A percentile compares a stretch with the other conserved stretches of the same genome.
phyloP scores from a whole-genome alignment of 2,329 filamentous ascomycete species.

The Fusarium musae region DNA sequence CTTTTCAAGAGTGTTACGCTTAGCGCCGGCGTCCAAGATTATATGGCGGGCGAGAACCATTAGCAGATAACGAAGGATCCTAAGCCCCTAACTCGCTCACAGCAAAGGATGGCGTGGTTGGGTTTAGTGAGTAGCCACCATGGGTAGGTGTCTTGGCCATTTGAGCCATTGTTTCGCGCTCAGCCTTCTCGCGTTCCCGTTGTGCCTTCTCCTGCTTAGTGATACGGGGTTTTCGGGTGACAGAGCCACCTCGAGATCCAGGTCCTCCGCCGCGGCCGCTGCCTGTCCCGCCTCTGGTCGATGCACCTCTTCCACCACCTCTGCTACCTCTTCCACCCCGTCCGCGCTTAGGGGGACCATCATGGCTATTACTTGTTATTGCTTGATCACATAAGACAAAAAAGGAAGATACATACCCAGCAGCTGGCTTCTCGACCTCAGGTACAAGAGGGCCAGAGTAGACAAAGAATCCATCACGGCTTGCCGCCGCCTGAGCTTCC shows the following conservation, averaged over 20 bases:
- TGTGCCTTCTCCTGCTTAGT: constrained; percentile 87
- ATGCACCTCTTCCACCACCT: constrained; percentile 69
- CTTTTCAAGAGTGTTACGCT: neutral
- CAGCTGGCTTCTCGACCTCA: constrained; percentile 79
- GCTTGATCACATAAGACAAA: constrained; percentile 10
- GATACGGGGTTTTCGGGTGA: constrained; percentile 82
- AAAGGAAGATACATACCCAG: constrained; percentile 56
- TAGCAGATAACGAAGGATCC: neutral
- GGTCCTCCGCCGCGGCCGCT: constrained; percentile 64
- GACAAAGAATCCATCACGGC: constrained; percentile 97
- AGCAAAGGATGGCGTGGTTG: constrained; percentile 51
- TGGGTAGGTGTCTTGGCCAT: constrained; percentile 52
- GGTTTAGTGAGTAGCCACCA: constrained; percentile 52
- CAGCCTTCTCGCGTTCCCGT: constrained; percentile 83
- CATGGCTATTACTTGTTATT: constrained; percentile 66
- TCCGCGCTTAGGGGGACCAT: constrained; percentile 78
- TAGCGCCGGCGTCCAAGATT: neutral
- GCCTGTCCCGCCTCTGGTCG: constrained; percentile 64
- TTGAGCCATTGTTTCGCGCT: constrained; percentile 68
- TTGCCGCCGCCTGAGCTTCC: constrained; percentile 94
- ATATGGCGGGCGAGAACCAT: neutral
- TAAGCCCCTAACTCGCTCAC: constrained; percentile 52
- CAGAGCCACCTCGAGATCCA: constrained; percentile 79
- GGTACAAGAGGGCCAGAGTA: constrained; percentile 92
- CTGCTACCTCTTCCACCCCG: constrained; percentile 63